Evolutionary conservation across 257 asterid species (phyloP).

Genomic region (Nicotiana benthamiana): DNA sequence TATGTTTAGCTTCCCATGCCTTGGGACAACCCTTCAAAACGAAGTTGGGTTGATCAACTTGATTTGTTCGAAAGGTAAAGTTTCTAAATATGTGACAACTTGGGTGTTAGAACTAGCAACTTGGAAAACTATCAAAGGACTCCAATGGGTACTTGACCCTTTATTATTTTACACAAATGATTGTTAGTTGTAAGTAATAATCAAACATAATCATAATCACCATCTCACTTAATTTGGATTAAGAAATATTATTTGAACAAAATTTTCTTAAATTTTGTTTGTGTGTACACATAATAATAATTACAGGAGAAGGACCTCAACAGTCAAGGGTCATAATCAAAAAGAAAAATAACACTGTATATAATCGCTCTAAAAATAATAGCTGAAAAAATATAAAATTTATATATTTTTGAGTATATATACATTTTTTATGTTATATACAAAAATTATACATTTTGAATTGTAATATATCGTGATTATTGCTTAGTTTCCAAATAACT

Average conservation of each 20-base stretch:
- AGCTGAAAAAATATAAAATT: too few relatives aligned
- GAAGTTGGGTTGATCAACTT: too few relatives aligned
- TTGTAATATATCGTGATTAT: background rate
- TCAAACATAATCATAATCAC: background rate
- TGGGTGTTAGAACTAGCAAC: background rate
- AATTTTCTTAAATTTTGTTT: background rate
- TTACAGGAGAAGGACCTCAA: background rate
- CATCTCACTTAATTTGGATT: background rate
- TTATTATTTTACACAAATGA: background rate
- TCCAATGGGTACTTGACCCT: slow-evolving; percentile 6
- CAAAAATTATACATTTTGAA: too few relatives aligned
- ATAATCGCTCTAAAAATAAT: too few relatives aligned
- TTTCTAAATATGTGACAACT: background rate
- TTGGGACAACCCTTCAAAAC: too few relatives aligned
- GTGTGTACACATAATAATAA: background rate
- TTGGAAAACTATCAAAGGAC: background rate
- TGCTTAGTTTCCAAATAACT: background rate
- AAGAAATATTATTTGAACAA: background rate
- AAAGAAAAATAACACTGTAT: too few relatives aligned
- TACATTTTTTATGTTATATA: too few relatives aligned
- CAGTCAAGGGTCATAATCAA: background rate
- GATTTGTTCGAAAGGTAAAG: too few relatives aligned
- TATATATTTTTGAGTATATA: too few relatives aligned
- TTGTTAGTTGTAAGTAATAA: background rate
- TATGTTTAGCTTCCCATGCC: too few relatives aligned